A percentile compares a stretch with the other conserved stretches of the same genome.
phyloP scores from a whole-genome alignment of 2,329 filamentous ascomycete genomes.

The Exophiala oligosperma region DNA sequence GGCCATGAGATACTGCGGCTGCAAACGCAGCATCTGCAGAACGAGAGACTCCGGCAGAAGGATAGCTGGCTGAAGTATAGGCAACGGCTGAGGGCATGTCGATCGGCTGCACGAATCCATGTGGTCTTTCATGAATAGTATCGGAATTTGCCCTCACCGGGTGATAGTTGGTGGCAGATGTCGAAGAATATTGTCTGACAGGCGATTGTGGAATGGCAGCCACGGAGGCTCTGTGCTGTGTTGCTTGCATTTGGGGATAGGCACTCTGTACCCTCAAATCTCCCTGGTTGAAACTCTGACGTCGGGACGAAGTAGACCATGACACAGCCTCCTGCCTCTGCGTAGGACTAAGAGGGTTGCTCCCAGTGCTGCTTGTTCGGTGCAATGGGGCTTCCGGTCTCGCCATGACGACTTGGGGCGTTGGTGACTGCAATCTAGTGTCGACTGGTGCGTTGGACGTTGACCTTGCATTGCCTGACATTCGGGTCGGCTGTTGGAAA shows the following conservation, averaged over 20 bases:
- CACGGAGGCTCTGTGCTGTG: constrained; percentile 11
- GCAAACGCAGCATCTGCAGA: constrained; percentile 32
- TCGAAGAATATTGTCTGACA: constrained; percentile 22
- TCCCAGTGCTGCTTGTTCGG: constrained; percentile 32
- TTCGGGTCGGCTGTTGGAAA: constrained; percentile 11
- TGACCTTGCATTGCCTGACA: constrained; percentile 13
- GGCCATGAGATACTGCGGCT: constrained; percentile 31
- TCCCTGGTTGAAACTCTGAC: constrained; percentile 27
- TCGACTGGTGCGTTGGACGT: constrained; percentile 25
- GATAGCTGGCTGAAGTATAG: constrained; percentile 20
- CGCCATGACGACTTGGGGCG: constrained; percentile 29
- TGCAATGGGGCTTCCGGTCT: constrained; percentile 31
- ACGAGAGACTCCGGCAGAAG: constrained; percentile 15
- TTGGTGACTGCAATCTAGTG: constrained; percentile 31
- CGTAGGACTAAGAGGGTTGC: constrained; percentile 33
- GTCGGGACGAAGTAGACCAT: constrained; percentile 33
- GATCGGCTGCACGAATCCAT: constrained; percentile 16
- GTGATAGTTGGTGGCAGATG: constrained; percentile 21
- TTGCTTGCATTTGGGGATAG: constrained; percentile 10
- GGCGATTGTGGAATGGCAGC: constrained; percentile 22
- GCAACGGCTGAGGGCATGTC: constrained; percentile 14
- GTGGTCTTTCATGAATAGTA: constrained; percentile 14
- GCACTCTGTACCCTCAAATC: constrained; percentile 10
- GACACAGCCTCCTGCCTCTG: constrained; percentile 30
- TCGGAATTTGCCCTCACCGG: constrained; percentile 23